Conservation (phyloP, 805 yeast genomes). For the Saccharomycopsis synnaedendra region DNA sequence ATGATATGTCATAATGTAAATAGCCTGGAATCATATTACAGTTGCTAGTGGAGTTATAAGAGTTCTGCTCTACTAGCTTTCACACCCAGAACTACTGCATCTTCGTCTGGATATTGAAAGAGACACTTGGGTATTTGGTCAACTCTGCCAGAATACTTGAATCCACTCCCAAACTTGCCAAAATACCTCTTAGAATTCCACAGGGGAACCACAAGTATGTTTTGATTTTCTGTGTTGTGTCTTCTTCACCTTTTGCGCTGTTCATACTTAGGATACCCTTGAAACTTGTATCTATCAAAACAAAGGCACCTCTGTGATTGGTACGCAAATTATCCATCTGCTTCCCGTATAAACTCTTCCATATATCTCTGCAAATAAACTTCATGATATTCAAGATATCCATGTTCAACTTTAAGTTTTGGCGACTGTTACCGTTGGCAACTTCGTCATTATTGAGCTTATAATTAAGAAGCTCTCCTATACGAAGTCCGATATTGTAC, state of each 20-base stretch:
- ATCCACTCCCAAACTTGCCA: slow-evolving; percentile 58
- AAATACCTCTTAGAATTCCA: slow-evolving; percentile 65
- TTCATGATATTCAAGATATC: slow-evolving; percentile 80
- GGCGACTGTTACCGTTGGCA: slow-evolving; percentile 22
- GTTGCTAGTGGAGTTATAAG: no score
- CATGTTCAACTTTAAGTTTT: slow-evolving; percentile 33
- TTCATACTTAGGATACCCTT: slow-evolving; percentile 41
- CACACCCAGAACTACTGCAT: slow-evolving; percentile 4
- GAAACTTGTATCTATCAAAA: slow-evolving; percentile 60
- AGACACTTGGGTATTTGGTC: slow-evolving; percentile 50
- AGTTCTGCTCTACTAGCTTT: background rate
- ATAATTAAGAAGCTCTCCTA: slow-evolving; percentile 31
- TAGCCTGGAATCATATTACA: no score
- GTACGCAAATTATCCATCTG: slow-evolving; percentile 90
- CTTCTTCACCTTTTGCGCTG: slow-evolving; percentile 31
- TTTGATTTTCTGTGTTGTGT: slow-evolving; percentile 32
- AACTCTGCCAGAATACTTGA: slow-evolving; percentile 57
- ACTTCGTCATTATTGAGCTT: slow-evolving; percentile 33
- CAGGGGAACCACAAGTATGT: slow-evolving; percentile 59
- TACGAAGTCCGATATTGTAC: slow-evolving; percentile 50
- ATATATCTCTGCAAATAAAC: slow-evolving; percentile 83
- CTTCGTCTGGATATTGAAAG: slow-evolving; percentile 57
- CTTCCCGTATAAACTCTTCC: slow-evolving; percentile 71
- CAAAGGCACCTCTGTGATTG: slow-evolving; percentile 63
- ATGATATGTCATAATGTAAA: no score